Base-by-base conservation (phyloP, 768 basidiomycete genomes). In the Postia placenta region DNA sequence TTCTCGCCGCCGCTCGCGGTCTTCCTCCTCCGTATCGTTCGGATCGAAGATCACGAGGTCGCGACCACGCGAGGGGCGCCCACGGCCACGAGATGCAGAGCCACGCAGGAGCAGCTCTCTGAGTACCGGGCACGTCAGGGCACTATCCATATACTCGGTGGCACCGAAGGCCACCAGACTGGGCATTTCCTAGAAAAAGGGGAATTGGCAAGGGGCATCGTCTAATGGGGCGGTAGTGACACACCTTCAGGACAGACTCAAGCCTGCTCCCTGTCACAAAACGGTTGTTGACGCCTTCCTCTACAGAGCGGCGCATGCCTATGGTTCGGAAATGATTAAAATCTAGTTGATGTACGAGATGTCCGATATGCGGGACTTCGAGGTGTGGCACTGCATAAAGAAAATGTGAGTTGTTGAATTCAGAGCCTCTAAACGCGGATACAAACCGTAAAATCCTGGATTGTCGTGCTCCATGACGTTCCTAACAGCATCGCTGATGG, bases 271-370 rank as follows among this genome's bases (percentile, higher is more conserved):
- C 86, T 1, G 95, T 99, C 30, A 99, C 94, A 60, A 95, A 99
- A 9, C 92, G 87, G 57, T 87, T 86, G 47, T 80, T 83, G 12
- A 90, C 80, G 35, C 92, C 87, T 65, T 96, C 92, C 25, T 90
- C 91, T 2, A 96, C 81, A 3, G 88, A 90, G 17, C 96, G 83
- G 42, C 92, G 80, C 83, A 97, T 93, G 0, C 95, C 95, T 48
- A 95, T 92, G 22, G 96, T 95, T 23, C 94, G 82, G 73, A 99
- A 99, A 64, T 95, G 92, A 58, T 92, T 94, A 61, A 99, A 99
- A 61, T 92, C 91, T 12, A 99, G 69, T 65, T 92, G 86, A 33
- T 80, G 84, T 28, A 96, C 83, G 60, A 86, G 87, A 51, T 87
- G 79, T 45, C 87, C 85, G 25, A 89, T 82, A 47, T 82, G 76